Conservation (phyloP, 2,329 filamentous ascomycete species). For the Cryphonectria nitschkei region DNA sequence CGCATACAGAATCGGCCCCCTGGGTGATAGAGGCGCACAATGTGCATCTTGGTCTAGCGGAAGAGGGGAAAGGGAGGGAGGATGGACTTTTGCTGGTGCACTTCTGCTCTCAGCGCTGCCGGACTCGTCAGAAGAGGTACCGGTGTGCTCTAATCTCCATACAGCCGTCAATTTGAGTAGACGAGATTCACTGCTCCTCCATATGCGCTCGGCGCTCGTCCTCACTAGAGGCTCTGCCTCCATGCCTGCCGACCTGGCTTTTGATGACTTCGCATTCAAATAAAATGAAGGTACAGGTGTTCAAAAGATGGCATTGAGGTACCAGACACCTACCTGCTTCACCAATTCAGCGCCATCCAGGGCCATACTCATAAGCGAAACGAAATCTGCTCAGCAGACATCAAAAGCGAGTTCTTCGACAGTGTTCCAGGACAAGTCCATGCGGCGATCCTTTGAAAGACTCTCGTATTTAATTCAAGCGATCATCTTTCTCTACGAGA, state of each 20-base stretch:
- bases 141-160: neutral
- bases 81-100: neutral
- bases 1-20: neutral
- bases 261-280: neutral
- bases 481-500: neutral
- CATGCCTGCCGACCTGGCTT: neutral
- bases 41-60: neutral
- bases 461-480: slow-evolving; percentile 8
- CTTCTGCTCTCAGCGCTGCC: neutral
- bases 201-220: neutral
- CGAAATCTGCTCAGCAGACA: neutral
- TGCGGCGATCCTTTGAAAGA: neutral
- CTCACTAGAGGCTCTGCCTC: neutral
- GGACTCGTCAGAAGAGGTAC: neutral
- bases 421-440: neutral
- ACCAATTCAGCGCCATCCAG: neutral
- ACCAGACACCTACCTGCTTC: neutral
- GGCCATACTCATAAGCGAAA: neutral
- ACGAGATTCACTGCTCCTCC: neutral
- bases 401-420: neutral
- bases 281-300: neutral
- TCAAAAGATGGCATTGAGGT: neutral
- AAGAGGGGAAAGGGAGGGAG: too few species aligned
- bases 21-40: neutral
- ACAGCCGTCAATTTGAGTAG: neutral